A percentile compares a stretch with the other conserved stretches of the same genome.
Evolutionary conservation across 1,284 basidiomycete genomes (phyloP).

Genomic region (Termitomyces sp.): DNA sequence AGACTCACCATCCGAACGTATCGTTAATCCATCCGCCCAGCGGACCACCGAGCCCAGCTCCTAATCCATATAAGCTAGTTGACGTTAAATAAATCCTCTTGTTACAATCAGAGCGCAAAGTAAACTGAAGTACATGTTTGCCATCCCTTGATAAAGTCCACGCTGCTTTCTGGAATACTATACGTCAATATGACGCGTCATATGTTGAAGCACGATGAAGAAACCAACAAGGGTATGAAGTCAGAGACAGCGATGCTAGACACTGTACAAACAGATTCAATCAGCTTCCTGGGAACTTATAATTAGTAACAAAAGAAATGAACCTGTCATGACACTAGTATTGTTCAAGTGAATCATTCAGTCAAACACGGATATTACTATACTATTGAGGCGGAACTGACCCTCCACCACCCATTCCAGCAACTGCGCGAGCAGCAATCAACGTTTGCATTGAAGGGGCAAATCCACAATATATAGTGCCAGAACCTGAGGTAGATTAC

Average conservation of each 20-base stretch:
- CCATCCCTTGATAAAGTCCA: constrained; percentile 85
- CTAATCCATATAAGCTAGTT: constrained; percentile 70
- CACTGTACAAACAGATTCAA: constrained; percentile 41
- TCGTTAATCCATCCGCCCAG: constrained; percentile 86
- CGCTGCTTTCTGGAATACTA: constrained; percentile 61
- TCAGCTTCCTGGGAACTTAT: constrained; percentile 11
- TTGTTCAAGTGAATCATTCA: constrained; percentile 17
- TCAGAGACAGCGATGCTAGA: constrained; percentile 74
- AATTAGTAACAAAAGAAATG: constrained; percentile 18
- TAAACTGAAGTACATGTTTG: constrained; percentile 63
- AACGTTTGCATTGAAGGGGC: constrained; percentile 82
- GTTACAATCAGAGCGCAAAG: neutral
- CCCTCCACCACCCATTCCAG: constrained; percentile 90
- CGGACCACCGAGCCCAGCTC: constrained; percentile 85
- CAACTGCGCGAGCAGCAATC: constrained; percentile 75
- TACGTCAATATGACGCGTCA: constrained; percentile 10
- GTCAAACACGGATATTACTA: constrained; percentile 17
- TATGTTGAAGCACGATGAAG: neutral
- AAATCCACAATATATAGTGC: constrained; percentile 78
- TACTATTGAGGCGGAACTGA: constrained; percentile 30
- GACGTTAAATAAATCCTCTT: neutral
- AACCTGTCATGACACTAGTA: constrained; percentile 76
- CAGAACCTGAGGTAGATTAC: constrained; percentile 49
- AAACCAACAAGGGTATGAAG: constrained; percentile 75
- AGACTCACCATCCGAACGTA: constrained; percentile 71